Evolutionary conservation across 1,284 basidiomycete genomes (phyloP), one percentile per base, ranked within the genome.

Genomic region (Cryptococcus sp.): DNA sequence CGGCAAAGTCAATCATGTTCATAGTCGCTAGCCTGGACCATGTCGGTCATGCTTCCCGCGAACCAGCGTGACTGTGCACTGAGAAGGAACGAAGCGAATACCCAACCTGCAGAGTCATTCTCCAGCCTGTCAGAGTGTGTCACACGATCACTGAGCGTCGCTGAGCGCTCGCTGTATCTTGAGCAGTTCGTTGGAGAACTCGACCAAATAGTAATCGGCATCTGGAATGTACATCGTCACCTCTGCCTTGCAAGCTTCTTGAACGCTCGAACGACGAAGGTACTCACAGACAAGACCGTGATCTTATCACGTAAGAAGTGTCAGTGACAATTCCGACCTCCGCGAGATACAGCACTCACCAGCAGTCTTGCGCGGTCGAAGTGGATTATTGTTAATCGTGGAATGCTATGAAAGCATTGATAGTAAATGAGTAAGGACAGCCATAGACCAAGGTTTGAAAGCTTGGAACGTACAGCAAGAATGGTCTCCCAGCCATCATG

Each of bases 401-500:
- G 73, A 72, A 57, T 75, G 72, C 71, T 69, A 25, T 8, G 13
- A 35, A 35, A 8, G 30, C 25, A 7, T 25, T 25, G 25, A 25
- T 3, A 25, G 25, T 6, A 25, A 3, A 25, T 25, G 25, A 25
- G 25, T 6, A 25, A 25, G 25, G 25, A 25, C 25, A 3, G 25
- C 25, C 6, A 3, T 25, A 25, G 47, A 15, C 30, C 22, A 38
- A 23, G 5, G 11, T 27, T 5, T 6, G 4, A 4, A 42, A 19
- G 50, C 1, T 15, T 19, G 19, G 25, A 25, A 50, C 60, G 51
- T 22, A 62, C 65, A 48, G 54, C 48, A 10, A 72, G 58, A 35
- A 76, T 64, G 0, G 71, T 68, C 60, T 76, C 74, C 74, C 74
- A 76, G 13, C 63, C 71, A 38, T 59, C 74, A 52, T 65, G 52